phyloP scores from a whole-genome alignment of 1,284 basidiomycete species.

The Leccinum pseudoinsigne region DNA sequence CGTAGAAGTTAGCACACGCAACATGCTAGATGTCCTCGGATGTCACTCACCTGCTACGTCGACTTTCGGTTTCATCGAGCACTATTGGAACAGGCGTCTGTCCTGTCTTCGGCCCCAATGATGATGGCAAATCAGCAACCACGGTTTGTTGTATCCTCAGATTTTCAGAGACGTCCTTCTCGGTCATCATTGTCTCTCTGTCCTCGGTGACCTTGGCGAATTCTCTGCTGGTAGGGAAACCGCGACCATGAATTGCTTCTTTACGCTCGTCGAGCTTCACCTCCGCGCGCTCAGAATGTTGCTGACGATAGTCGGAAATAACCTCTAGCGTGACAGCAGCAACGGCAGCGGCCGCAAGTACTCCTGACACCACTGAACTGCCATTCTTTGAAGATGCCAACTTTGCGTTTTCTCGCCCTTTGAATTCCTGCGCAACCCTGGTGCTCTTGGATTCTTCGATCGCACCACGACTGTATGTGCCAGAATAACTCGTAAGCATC shows the following conservation, averaged over 20 bases:
- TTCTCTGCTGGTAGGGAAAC: background rate
- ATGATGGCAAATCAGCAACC: background rate
- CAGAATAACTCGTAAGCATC: constrained; percentile 10
- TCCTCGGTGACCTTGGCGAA: background rate
- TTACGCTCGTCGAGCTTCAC: constrained; percentile 1
- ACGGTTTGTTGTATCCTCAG: background rate
- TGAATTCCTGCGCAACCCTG: background rate
- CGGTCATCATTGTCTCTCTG: background rate
- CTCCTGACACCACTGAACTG: constrained; percentile 9
- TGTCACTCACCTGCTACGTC: constrained; percentile 1
- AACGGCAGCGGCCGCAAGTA: constrained; percentile 16
- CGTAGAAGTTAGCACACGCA: background rate
- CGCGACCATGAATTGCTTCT: background rate
- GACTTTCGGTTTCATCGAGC: background rate
- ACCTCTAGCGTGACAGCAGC: constrained; percentile 16
- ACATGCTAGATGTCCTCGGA: background rate
- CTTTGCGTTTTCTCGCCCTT: background rate
- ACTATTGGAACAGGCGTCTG: background rate
- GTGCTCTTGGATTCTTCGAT: background rate
- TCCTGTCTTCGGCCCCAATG: background rate
- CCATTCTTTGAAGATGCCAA: constrained; percentile 7
- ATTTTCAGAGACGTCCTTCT: background rate
- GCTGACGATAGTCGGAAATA: constrained; percentile 8
- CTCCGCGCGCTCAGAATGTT: background rate
- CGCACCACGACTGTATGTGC: background rate